Evolutionary conservation across 305 asterid genomes (phyloP).

Genomic region (Fraxinus sp.): DNA sequence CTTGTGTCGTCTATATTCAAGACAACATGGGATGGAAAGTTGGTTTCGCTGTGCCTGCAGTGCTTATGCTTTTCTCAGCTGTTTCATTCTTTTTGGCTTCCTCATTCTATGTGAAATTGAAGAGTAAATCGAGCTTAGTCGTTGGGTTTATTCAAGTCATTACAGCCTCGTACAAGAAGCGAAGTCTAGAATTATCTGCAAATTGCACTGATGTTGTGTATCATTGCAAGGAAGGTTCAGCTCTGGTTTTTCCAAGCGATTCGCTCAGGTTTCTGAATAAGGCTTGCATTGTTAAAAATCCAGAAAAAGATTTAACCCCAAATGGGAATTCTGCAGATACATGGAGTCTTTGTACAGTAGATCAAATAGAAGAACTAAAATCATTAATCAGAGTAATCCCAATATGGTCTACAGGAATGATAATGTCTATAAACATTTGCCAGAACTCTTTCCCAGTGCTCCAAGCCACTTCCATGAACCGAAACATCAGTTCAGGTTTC

Average conservation of each 20-base stretch:
- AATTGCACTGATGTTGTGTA: constrained; percentile 24
- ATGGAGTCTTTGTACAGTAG: constrained; percentile 72
- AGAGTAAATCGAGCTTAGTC: constrained; percentile 40
- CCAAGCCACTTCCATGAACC: constrained; percentile 69
- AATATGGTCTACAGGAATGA: constrained; percentile 73
- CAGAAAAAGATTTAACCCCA: constrained; percentile 35
- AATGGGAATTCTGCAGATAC: constrained; percentile 47
- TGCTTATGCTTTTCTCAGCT: constrained; percentile 41
- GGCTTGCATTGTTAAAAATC: constrained; percentile 58
- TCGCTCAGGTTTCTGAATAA: constrained; percentile 51
- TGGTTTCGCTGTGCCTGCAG: constrained; percentile 56
- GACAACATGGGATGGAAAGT: constrained; percentile 61
- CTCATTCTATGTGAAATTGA: constrained; percentile 42
- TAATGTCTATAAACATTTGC: constrained; percentile 55
- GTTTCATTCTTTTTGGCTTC: constrained; percentile 50
- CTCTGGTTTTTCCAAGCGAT: constrained; percentile 32
- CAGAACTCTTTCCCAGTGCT: constrained; percentile 60
- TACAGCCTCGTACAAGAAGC: constrained; percentile 44
- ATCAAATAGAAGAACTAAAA: constrained; percentile 83
- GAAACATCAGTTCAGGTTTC: constrained; percentile 40
- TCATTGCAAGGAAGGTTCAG: constrained; percentile 34
- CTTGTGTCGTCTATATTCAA: constrained; percentile 61
- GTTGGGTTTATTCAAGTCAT: constrained; percentile 45
- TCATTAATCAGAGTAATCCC: constrained; percentile 60
- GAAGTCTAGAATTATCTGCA: constrained; percentile 25